Conservation (phyloP, 2,329 filamentous ascomycete species). For the Aspergillus nomiae region DNA sequence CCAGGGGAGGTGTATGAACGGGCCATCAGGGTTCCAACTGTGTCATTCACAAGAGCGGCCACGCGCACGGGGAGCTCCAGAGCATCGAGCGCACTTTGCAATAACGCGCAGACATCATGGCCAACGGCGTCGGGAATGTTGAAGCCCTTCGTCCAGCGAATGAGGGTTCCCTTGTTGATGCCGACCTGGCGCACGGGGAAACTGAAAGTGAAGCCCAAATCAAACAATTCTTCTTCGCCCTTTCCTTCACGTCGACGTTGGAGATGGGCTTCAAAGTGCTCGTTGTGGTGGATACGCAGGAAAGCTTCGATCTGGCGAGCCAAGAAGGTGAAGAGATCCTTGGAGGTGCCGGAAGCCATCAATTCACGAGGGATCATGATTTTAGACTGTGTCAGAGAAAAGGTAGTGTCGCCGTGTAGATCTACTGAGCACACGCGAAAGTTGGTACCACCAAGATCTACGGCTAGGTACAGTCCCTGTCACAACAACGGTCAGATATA, state of each 20-base stretch:
- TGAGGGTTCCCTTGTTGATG: slow-evolving; percentile 91
- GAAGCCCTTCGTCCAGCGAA: slow-evolving; percentile 98
- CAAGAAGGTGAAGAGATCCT: slow-evolving; percentile 88
- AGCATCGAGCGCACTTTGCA: slow-evolving; percentile 87
- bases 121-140: slow-evolving; percentile 93
- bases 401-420: slow-evolving; percentile 91
- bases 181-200: slow-evolving; percentile 93
- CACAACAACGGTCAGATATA: slow-evolving; percentile 20
- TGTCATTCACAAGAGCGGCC: slow-evolving; percentile 96
- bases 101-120: slow-evolving; percentile 87
- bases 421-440: slow-evolving; percentile 96
- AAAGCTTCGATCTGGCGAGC: slow-evolving; percentile 91
- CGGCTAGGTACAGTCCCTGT: slow-evolving; percentile 92
- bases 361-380: slow-evolving; percentile 85
- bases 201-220: slow-evolving; percentile 97
- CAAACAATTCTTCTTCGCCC: slow-evolving; percentile 77
- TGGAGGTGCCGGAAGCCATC: slow-evolving; percentile 84
- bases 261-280: slow-evolving; percentile 76
- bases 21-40: slow-evolving; percentile 96
- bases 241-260: slow-evolving; percentile 65
- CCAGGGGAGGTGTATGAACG: slow-evolving; percentile 91
- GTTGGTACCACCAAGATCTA: slow-evolving; percentile 97
- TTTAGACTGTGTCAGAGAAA: slow-evolving; percentile 90
- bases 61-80: slow-evolving; percentile 87
- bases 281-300: slow-evolving; percentile 80